phyloP scores from a whole-genome alignment of 2,329 filamentous ascomycete species.

The Graphiopsis chlorocephala region DNA sequence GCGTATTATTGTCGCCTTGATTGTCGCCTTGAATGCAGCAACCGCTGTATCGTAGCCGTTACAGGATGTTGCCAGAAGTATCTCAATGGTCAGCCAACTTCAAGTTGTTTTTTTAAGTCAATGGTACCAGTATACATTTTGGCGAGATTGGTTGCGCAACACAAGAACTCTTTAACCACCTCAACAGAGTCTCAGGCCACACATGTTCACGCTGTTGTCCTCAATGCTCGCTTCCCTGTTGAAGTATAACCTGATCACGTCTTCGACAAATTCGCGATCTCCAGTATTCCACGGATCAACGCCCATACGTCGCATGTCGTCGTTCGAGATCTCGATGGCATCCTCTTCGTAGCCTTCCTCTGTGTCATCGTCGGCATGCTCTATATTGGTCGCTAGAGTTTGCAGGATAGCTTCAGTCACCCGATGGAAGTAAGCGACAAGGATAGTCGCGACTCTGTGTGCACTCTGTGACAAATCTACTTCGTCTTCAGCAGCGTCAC shows the following conservation, averaged over 20 bases:
- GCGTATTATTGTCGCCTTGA: neutral
- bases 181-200: slow-evolving; percentile 38
- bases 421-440: slow-evolving; percentile 79
- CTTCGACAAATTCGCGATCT: slow-evolving; percentile 67
- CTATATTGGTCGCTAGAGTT: slow-evolving; percentile 61
- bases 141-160: neutral
- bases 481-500: slow-evolving; percentile 15
- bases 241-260: slow-evolving; percentile 65
- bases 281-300: slow-evolving; percentile 72
- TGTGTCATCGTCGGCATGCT: slow-evolving; percentile 39
- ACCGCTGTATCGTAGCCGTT: neutral
- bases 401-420: slow-evolving; percentile 65
- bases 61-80: neutral
- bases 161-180: neutral
- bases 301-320: slow-evolving; percentile 68
- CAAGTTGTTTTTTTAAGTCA: too few species aligned
- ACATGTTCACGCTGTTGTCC: slow-evolving; percentile 71
- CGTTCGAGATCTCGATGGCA: slow-evolving; percentile 54
- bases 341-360: slow-evolving; percentile 42
- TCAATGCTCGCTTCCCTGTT: slow-evolving; percentile 64
- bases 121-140: neutral
- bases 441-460: slow-evolving; percentile 59
- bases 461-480: slow-evolving; percentile 15
- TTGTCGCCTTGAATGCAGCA: neutral
- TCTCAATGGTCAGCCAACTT: too few species aligned